Evolutionary conservation across 441 rosid genomes (phyloP).

Genomic region (Manihot esculenta): DNA sequence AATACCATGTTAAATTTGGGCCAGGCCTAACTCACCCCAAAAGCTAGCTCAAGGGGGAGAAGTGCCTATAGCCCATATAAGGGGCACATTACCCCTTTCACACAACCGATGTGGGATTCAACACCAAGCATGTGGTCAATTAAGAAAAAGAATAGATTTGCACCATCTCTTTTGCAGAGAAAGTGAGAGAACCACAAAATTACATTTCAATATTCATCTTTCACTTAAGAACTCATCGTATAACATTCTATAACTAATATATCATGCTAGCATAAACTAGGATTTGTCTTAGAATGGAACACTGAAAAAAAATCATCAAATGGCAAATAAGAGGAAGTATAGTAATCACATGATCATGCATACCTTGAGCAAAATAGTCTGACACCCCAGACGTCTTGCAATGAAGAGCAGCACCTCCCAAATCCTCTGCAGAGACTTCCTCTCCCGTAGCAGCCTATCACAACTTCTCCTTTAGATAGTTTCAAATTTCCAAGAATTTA

Average conservation of each 20-base stretch:
- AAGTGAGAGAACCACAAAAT: neutral
- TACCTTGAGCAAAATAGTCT: conserved; percentile 98
- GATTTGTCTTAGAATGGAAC: neutral
- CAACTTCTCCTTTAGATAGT: conserved; percentile 36
- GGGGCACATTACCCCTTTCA: no score
- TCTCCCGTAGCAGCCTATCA: conserved; percentile 98
- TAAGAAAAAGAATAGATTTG: neutral
- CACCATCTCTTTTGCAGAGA: neutral
- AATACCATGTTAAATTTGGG: no score
- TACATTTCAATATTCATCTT: neutral
- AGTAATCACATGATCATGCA: conserved; percentile 7
- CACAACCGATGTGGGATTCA: no score
- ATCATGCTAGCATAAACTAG: conserved; percentile 1
- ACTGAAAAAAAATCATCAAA: conserved; percentile 20
- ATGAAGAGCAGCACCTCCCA: conserved; percentile 90
- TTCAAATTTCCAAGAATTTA: conserved; percentile 17
- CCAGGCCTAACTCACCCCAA: no score
- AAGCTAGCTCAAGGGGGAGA: no score
- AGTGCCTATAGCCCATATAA: no score
- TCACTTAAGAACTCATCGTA: neutral
- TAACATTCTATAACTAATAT: neutral
- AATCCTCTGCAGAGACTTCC: conserved; percentile 92
- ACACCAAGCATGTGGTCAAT: neutral
- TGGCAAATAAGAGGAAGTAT: conserved; percentile 3
- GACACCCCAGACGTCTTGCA: conserved; percentile 98